phyloP scores from a whole-genome alignment of 768 basidiomycete species.

The Serendipita vermifera region DNA sequence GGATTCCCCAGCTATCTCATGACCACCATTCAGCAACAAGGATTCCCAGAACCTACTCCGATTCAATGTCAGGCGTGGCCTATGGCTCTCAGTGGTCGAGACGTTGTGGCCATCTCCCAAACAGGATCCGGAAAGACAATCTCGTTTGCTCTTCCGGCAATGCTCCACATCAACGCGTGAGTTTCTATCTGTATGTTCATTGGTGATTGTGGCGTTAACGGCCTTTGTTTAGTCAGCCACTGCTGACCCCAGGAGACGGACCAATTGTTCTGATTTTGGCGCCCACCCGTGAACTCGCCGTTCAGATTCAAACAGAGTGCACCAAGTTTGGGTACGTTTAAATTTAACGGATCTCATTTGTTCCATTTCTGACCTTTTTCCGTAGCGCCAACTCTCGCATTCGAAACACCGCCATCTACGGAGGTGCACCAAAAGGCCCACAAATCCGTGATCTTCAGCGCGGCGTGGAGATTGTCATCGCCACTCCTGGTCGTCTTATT shows the following conservation, averaged over 20 bases:
- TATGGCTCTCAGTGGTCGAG: slow-evolving; percentile 89
- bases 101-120: slow-evolving; percentile 93
- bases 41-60: slow-evolving; percentile 79
- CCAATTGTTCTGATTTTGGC: slow-evolving; percentile 95
- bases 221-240: slow-evolving; percentile 54
- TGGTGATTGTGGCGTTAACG: background rate
- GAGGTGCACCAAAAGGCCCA: slow-evolving; percentile 95
- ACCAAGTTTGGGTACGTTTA: slow-evolving; percentile 80
- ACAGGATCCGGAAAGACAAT: slow-evolving; percentile 99
- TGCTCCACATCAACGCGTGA: slow-evolving; percentile 99
- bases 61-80: slow-evolving; percentile 99
- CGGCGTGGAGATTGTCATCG: slow-evolving; percentile 95
- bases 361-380: slow-evolving; percentile 10
- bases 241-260: slow-evolving; percentile 86
- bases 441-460: slow-evolving; percentile 97
- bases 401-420: slow-evolving; percentile 97
- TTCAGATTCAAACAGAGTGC: slow-evolving; percentile 98
- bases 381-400: slow-evolving; percentile 78
- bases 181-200: slow-evolving; percentile 22
- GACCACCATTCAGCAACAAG: slow-evolving; percentile 85
- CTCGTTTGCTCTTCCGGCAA: slow-evolving; percentile 93
- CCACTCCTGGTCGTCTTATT: slow-evolving; percentile 98
- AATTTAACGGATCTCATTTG: slow-evolving; percentile 7
- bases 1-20: slow-evolving; percentile 96
- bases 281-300: slow-evolving; percentile 95